Percentiles rank a stretch among this genome's conserved stretches.
Evolutionary conservation across 345 rosid genomes (phyloP).

Genomic region (Salix brachista): DNA sequence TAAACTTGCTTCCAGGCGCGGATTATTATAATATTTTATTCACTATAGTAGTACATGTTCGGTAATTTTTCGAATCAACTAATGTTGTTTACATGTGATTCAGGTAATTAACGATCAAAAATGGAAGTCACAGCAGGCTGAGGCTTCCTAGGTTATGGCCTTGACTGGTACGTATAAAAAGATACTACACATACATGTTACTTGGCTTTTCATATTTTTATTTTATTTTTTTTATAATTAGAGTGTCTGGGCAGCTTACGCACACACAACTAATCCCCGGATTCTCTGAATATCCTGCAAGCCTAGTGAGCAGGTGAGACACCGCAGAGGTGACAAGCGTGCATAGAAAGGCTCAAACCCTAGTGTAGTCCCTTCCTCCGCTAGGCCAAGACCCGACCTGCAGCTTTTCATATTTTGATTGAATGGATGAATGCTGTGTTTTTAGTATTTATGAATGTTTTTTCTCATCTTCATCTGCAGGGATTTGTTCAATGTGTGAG

Average conservation of each 20-base stretch:
- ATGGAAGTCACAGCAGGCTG: constrained; percentile 84
- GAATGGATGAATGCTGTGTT: background rate
- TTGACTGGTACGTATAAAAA: constrained; percentile 37
- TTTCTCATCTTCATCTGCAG: constrained; percentile 19
- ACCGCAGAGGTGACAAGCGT: too few species aligned
- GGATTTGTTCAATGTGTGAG: constrained; percentile 49
- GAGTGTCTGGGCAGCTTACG: rapidly evolving
- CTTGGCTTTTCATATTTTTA: background rate
- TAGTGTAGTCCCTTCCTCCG: too few species aligned
- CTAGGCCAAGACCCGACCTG: too few species aligned
- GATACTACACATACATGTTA: background rate
- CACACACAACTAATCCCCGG: too few species aligned
- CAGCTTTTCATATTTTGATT: background rate
- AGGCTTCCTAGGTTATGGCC: constrained; percentile 38
- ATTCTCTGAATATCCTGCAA: too few species aligned
- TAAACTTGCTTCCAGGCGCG: background rate
- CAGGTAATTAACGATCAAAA: constrained; percentile 23
- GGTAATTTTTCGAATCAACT: background rate
- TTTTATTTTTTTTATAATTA: too few species aligned
- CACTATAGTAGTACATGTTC: background rate
- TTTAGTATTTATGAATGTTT: background rate
- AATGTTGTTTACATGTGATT: constrained; percentile 2
- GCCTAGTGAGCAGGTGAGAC: too few species aligned
- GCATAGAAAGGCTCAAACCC: too few species aligned
- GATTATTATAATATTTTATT: background rate